Base-by-base conservation (phyloP, 2,329 filamentous ascomycete genomes). In the Aspergillus aculeatus region DNA sequence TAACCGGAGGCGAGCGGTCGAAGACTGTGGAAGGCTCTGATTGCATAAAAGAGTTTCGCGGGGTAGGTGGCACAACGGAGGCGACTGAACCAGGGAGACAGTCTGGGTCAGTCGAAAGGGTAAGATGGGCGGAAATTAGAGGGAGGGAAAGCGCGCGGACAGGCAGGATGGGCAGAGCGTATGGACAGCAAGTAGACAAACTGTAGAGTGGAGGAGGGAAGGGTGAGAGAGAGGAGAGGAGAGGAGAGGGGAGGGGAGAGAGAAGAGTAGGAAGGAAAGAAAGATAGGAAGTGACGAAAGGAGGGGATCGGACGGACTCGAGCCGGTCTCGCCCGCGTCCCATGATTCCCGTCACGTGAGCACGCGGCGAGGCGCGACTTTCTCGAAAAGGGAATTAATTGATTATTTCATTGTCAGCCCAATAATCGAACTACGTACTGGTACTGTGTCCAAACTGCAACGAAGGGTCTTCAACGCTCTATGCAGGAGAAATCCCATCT, bases 11-110 rank as follows among this genome's bases (percentile, higher is more conserved):
- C 68, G 73, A 75, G 75, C 78, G 77, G 77, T 79, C 78, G 72
- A 74, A 77, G 73, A 76, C 77, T 78, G 80, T 75, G 71, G 78
- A 70, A 69, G 80, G 76, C 83, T 83, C 84, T 81, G 85, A 75
- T 82, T 85, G 85, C 86, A 88, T 88, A 87, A 83, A 88, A 87
- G 74, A 75, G 62, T 71, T 72, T 75, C 71, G 69, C 67, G 65
- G 64, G 65, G 68, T 67, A 70, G 60, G 61, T 64, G 65, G 60
- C 54, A 60, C 64, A 67, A 65, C 67, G 66, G 66, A 69, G 68
- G 70, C 72, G 83, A 86, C 85, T 82, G 84, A 86, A 79, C 84
- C 82, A 81, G 76, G 65, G 62, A 61, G 57, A 59, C 59, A 54
- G 72, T 73, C 77, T 79, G 80, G 81, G 69, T 81, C 82, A 84